phyloP scores from a whole-genome alignment of 768 basidiomycete species.

The Paxillus involutus region DNA sequence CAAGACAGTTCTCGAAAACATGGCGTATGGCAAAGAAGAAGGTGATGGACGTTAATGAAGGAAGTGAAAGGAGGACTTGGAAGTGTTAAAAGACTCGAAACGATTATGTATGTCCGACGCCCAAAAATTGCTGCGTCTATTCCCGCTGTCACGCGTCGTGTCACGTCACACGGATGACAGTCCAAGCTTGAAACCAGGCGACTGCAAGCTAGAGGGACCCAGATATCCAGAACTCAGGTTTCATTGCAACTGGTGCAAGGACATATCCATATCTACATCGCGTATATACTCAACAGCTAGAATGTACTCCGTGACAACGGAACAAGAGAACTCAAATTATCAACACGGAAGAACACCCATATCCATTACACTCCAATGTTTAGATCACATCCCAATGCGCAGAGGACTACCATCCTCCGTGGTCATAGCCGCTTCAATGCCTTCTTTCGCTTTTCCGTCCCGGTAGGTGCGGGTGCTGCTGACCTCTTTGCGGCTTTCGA shows the following conservation, averaged over 20 bases:
- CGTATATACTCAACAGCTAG: neutral
- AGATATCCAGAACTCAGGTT: too few relatives aligned
- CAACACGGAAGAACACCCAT: neutral
- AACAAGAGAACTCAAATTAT: neutral
- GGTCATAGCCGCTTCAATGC: slow-evolving; percentile 73
- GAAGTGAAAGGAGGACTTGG: too few relatives aligned
- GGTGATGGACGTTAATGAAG: neutral
- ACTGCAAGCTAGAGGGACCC: too few relatives aligned
- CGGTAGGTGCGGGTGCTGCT: slow-evolving; percentile 54
- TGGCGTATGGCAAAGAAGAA: slow-evolving; percentile 1
- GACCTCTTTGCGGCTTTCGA: slow-evolving; percentile 68
- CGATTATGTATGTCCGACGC: too few relatives aligned
- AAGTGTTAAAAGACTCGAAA: too few relatives aligned
- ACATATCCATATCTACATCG: neutral
- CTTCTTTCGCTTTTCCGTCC: slow-evolving; percentile 86
- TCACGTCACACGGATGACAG: slow-evolving; percentile 22
- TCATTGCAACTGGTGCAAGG: too few relatives aligned
- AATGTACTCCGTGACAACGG: neutral
- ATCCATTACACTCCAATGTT: neutral
- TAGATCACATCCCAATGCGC: slow-evolving; percentile 1
- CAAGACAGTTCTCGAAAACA: slow-evolving; percentile 25
- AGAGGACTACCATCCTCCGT: slow-evolving; percentile 4
- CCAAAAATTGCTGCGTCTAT: slow-evolving; percentile 15
- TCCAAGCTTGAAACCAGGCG: too few relatives aligned
- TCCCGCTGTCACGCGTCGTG: slow-evolving; percentile 6